Percentiles rank a stretch among this genome's conserved stretches.
Evolutionary conservation across 805 yeast genomes (phyloP).

Genomic region (Middelhovenomyces tepae): DNA sequence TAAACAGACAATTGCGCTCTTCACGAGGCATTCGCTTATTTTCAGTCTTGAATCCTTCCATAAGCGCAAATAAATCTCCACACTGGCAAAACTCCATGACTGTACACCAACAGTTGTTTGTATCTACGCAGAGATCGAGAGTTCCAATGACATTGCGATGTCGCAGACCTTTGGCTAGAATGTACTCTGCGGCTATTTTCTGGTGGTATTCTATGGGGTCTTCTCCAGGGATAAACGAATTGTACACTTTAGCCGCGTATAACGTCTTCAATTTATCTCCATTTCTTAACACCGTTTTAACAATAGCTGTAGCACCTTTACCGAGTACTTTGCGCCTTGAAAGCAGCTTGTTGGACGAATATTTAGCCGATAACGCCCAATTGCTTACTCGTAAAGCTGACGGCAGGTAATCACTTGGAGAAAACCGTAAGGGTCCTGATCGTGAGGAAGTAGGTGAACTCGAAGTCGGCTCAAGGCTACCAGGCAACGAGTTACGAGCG

Average conservation of each 20-base stretch:
- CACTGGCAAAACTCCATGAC: slow-evolving; percentile 73
- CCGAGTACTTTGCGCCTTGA: slow-evolving; percentile 22
- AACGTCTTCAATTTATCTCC: slow-evolving; percentile 24
- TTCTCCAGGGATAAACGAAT: slow-evolving; percentile 52
- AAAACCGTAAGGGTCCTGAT: slow-evolving; percentile 8
- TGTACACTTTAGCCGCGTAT: slow-evolving; percentile 85
- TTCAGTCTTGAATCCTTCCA: slow-evolving; percentile 77
- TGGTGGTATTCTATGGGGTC: slow-evolving; percentile 45
- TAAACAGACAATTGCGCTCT: slow-evolving; percentile 87
- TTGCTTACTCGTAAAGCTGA: slow-evolving; percentile 10
- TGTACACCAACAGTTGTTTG: slow-evolving; percentile 25
- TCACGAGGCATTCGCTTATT: slow-evolving; percentile 64
- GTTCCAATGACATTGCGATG: slow-evolving; percentile 73
- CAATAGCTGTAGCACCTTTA: slow-evolving; percentile 28
- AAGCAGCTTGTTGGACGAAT: slow-evolving; percentile 15
- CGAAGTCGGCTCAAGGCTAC: slow-evolving; percentile 6
- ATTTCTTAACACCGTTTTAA: slow-evolving; percentile 17
- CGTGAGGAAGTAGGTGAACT: slow-evolving; percentile 5
- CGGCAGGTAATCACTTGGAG: slow-evolving; percentile 15
- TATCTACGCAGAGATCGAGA: slow-evolving; percentile 42
- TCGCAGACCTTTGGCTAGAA: slow-evolving; percentile 69
- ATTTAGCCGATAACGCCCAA: slow-evolving; percentile 14
- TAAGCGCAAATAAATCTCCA: slow-evolving; percentile 74
- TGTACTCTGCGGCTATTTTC: slow-evolving; percentile 72
- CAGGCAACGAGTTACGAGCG: too few species aligned